phyloP scores from a whole-genome alignment of 306 rosid genomes.

The Casuarina glauca region DNA sequence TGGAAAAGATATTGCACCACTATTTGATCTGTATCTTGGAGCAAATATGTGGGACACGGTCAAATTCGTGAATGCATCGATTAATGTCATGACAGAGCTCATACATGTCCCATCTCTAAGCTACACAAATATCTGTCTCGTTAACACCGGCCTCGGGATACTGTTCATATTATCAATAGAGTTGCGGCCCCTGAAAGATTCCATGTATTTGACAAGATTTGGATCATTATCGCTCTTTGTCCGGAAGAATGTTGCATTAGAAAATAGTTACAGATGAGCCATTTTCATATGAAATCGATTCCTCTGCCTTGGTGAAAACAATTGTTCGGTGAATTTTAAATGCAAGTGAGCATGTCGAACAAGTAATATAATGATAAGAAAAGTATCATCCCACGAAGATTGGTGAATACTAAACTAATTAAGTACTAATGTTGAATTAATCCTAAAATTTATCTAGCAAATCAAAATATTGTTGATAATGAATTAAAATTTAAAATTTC shows the following conservation, averaged over 20 bases:
- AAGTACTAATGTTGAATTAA: too few relatives aligned
- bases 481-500: too few relatives aligned
- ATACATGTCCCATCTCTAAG: conserved; percentile 34
- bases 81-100: conserved; percentile 19
- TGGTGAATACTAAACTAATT: too few relatives aligned
- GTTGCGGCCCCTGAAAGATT: conserved; percentile 38
- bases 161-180: conserved; percentile 54
- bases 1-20: conserved; percentile 24
- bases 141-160: conserved; percentile 44
- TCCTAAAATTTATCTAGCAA: too few relatives aligned
- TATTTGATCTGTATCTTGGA: conserved; percentile 52
- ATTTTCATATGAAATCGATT: too few relatives aligned
- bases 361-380: background rate
- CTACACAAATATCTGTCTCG: conserved; percentile 40
- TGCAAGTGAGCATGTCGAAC: background rate
- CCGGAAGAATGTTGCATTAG: conserved; percentile 37
- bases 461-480: too few relatives aligned
- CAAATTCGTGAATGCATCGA: conserved; percentile 8
- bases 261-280: conserved; percentile 23
- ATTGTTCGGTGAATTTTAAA: too few relatives aligned
- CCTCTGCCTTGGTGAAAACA: background rate
- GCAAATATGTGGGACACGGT: conserved; percentile 39
- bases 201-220: conserved; percentile 17
- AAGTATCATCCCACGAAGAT: too few relatives aligned
- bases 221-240: background rate